Conservation (phyloP, 2,329 filamentous ascomycete species). For the Sporothrix protearum region DNA sequence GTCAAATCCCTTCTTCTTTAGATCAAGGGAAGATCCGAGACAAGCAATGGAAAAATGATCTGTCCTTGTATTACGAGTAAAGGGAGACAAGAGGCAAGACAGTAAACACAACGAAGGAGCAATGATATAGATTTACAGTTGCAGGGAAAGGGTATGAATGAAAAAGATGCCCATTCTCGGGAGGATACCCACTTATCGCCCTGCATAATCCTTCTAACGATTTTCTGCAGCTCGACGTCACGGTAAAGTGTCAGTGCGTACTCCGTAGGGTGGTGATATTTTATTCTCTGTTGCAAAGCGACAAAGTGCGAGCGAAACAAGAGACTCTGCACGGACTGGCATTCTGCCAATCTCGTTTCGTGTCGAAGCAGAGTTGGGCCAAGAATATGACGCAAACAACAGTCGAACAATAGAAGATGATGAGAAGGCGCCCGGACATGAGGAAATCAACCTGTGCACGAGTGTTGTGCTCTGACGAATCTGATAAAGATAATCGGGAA, state of each 20-base stretch:
- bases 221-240: conserved; percentile 4
- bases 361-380: background rate
- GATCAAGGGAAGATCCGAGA: conserved; percentile 13
- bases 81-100: background rate
- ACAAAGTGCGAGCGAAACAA: background rate
- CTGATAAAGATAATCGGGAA: too few relatives aligned
- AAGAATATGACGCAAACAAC: background rate
- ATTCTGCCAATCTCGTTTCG: conserved; percentile 7
- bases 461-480: background rate
- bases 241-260: background rate
- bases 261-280: background rate
- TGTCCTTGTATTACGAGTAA: background rate
- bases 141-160: background rate
- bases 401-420: background rate
- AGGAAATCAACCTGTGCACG: background rate
- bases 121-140: too few relatives aligned
- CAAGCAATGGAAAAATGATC: background rate
- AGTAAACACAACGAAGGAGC: background rate
- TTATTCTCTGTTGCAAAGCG: background rate
- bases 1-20: background rate
- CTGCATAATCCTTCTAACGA: conserved; percentile 14
- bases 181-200: background rate
- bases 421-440: background rate
- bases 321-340: conserved; percentile 2
- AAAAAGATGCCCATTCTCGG: background rate